Percentiles rank a stretch among this genome's conserved stretches.
Evolutionary conservation across 2,329 filamentous ascomycete species (phyloP).

Genomic region (Scedosporium dehoogii): DNA sequence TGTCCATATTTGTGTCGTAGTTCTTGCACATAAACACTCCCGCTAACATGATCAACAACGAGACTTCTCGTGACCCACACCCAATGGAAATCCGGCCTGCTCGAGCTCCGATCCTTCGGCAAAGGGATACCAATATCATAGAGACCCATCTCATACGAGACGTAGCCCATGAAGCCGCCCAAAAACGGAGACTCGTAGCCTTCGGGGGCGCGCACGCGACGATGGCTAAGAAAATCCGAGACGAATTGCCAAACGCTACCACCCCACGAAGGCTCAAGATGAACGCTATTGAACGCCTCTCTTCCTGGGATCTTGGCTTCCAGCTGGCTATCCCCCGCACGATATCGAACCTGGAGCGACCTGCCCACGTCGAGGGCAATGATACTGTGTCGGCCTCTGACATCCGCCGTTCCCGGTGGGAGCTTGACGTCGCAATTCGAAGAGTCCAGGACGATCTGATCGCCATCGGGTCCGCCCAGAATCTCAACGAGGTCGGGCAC

Average conservation of each 20-base stretch:
- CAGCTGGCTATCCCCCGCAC: conserved; percentile 33
- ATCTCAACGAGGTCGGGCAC: conserved; percentile 46
- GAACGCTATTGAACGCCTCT: conserved; percentile 17
- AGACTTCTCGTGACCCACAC: conserved; percentile 69
- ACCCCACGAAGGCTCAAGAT: conserved; percentile 15
- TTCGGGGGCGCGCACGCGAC: conserved; percentile 14
- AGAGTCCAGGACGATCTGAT: conserved; percentile 50
- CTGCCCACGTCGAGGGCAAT: conserved; percentile 55
- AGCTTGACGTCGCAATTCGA: conserved; percentile 31
- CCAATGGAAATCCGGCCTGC: conserved; percentile 62
- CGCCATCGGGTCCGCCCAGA: conserved; percentile 24
- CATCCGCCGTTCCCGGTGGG: conserved; percentile 28
- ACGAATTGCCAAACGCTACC: conserved; percentile 39
- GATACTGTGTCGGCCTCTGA: conserved; percentile 60
- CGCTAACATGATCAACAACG: conserved; percentile 61
- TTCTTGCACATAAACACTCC: conserved; percentile 56
- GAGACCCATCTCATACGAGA: conserved; percentile 76
- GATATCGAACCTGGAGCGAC: conserved; percentile 48
- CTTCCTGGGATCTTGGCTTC: conserved; percentile 6
- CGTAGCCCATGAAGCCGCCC: conserved; percentile 75
- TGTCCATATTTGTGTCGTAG: conserved; percentile 26
- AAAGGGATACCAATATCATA: conserved; percentile 41
- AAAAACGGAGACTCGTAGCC: conserved; percentile 46
- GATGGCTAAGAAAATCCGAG: conserved; percentile 30
- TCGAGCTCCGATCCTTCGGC: conserved; percentile 22